Base-by-base conservation (phyloP, 2,329 filamentous ascomycete genomes). In the Colletotrichum sp. region DNA sequence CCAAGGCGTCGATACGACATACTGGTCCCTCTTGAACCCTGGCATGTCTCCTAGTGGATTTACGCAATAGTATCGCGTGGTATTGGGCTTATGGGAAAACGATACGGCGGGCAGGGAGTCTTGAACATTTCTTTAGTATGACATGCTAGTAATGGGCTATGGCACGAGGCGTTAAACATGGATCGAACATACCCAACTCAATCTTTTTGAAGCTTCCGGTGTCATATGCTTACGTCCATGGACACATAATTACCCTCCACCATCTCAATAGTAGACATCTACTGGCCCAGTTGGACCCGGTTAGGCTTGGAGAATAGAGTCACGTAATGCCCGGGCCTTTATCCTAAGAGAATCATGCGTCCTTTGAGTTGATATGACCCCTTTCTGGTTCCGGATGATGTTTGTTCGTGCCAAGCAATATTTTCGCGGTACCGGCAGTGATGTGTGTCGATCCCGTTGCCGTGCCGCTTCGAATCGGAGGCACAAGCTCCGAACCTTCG, bases 1-100 rank as follows among this genome's bases (percentile, higher is more conserved):
- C 12, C 86, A 87, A 69, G 85, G 84, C 5, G 82, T 87, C 4
- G 85, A 87, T 68, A 84, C 82, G 15, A 81, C 82, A 2, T 84
- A 83, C 52, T 85, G 83, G 83, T 81, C 81, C 5, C 80, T 84
- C 75, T 68, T 84, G 59, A 84, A 83, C 39, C 80, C 80, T 78
- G 44, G 69, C 55, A 67, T 74, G 6, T 71, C 69, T n/a, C 59
- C 59, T 30, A 32, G 59, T 21, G 28, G 59, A 13, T 24, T 36
- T 21, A 52, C n/a, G 44, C 44, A 52, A 13, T 52, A 21, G n/a
- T 3, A 21, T 52, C 44, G 44, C 44, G n/a, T 49, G 39, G 18
- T 10, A 49, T n/a, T n/a, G 39, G 9, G 44, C 44, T 52, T 52
- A 3, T 13, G 6, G n/a, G n/a, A 7, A 52, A 52, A 4, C 12